phyloP scores from a whole-genome alignment of 192 early-diverging fungal genomes.

The Linderina pennispora region DNA sequence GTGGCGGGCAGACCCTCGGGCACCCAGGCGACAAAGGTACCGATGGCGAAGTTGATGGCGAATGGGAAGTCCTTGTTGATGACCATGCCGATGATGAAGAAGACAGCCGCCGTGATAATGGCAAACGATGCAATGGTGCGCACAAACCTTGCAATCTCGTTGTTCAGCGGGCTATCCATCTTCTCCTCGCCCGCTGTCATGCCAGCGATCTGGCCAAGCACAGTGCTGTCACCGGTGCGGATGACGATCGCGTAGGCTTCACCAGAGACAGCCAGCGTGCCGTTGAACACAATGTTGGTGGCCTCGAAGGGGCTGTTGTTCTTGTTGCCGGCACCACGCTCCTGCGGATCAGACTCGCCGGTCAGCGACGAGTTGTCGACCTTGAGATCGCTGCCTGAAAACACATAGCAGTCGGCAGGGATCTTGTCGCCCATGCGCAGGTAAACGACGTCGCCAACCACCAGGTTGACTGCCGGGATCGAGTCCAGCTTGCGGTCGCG shows the following conservation, averaged over 20 bases:
- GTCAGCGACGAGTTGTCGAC: constrained; percentile 97
- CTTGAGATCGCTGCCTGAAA: constrained; percentile 78
- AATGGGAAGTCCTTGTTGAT: constrained; percentile 55
- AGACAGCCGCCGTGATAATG: constrained; percentile 65
- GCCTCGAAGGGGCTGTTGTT: constrained; percentile 86
- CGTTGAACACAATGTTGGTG: constrained; percentile 86
- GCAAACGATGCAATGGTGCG: constrained; percentile 81
- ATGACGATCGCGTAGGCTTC: constrained; percentile 92
- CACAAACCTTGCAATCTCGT: constrained; percentile 78
- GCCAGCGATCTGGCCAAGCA: constrained; percentile 92
- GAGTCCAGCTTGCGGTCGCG: constrained; percentile 69
- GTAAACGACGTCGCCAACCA: constrained; percentile 84
- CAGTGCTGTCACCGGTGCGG: constrained; percentile 87
- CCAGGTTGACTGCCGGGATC: constrained; percentile 65
- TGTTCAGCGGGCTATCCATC: constrained; percentile 62
- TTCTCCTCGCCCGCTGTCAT: constrained; percentile 77
- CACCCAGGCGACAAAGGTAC: constrained; percentile 82
- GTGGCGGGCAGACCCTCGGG: constrained; percentile 93
- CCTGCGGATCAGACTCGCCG: constrained; percentile 93
- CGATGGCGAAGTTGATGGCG: constrained; percentile 89
- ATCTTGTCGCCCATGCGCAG: constrained; percentile 91
- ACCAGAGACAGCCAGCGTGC: constrained; percentile 76
- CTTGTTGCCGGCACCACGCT: constrained; percentile 58
- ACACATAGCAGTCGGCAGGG: constrained; percentile 86
- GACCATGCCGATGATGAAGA: constrained; percentile 73